Percentiles rank a stretch among this genome's conserved stretches.
Conservation (phyloP, 2,329 filamentous ascomycete genomes). For the Ambrosiella beaveri region DNA sequence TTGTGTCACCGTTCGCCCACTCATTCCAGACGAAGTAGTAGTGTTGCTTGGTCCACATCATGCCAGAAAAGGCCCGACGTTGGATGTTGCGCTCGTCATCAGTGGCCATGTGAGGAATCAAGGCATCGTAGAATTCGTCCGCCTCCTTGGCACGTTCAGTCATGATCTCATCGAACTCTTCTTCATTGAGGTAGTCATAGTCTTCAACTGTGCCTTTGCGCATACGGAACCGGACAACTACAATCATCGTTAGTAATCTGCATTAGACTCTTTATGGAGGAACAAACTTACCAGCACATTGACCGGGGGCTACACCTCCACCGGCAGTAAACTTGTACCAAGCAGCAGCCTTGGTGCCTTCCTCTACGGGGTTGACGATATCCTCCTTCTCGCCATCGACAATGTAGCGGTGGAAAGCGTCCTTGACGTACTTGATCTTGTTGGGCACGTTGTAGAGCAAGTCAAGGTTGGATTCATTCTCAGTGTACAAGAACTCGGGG, state of each 20-base stretch:
- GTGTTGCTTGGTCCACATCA: constrained; percentile 98
- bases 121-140: constrained; percentile 86
- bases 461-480: constrained; percentile 84
- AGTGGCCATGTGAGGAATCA: constrained; percentile 83
- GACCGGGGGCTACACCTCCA: constrained; percentile 71
- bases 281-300: constrained; percentile 63
- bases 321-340: constrained; percentile 88
- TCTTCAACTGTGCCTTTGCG: constrained; percentile 37
- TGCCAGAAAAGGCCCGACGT: constrained; percentile 81
- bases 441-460: constrained; percentile 64
- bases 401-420: constrained; percentile 81
- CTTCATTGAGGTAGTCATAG: constrained; percentile 73
- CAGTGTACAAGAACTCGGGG: constrained; percentile 76
- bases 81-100: constrained; percentile 92
- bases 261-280: constrained; percentile 13
- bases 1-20: constrained; percentile 88
- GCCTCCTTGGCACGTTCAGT: constrained; percentile 77
- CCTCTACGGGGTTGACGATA: constrained; percentile 62
- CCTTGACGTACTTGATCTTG: constrained; percentile 72
- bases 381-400: constrained; percentile 48
- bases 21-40: constrained; percentile 97
- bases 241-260: background rate
- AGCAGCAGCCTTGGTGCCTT: constrained; percentile 75
- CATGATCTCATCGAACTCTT: constrained; percentile 78
- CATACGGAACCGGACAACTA: constrained; percentile 78